phyloP scores from a whole-genome alignment of 768 basidiomycete species.

The Kwoniella heveanensis region DNA sequence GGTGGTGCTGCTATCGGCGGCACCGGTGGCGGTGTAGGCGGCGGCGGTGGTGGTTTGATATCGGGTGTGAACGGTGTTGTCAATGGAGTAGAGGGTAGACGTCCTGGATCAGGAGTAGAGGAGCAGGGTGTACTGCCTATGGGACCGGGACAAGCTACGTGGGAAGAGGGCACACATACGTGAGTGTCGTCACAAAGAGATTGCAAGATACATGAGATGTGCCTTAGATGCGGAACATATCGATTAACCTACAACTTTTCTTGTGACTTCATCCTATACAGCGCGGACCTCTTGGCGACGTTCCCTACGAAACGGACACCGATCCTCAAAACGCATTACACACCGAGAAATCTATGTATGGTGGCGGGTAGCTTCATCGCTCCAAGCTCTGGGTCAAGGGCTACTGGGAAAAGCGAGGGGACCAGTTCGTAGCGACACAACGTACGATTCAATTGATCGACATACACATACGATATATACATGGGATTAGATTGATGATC shows the following conservation, averaged over 20 bases:
- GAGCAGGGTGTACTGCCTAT: conserved; percentile 21
- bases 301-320: conserved; percentile 97
- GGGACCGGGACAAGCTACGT: conserved; percentile 22
- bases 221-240: too few species aligned
- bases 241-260: background rate
- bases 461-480: too few species aligned
- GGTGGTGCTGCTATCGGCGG: conserved; percentile 19
- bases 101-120: conserved; percentile 8
- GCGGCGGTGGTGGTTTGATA: background rate
- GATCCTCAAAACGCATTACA: conserved; percentile 87
- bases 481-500: too few species aligned
- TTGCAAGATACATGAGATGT: too few species aligned
- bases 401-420: too few species aligned
- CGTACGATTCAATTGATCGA: too few species aligned
- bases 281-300: conserved; percentile 80
- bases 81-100: conserved; percentile 19
- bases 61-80: conserved; percentile 4
- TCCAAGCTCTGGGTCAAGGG: conserved; percentile 36
- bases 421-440: too few species aligned
- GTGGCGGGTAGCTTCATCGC: conserved; percentile 66
- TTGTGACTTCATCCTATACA: conserved; percentile 50
- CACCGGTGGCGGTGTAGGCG: background rate
- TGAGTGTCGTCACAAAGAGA: too few species aligned
- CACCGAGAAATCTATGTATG: conserved; percentile 88
- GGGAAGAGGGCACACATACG: conserved; percentile 25